These are phyloP conservation scores for Salix brachista DNA, from an alignment of 345 rosid species.

Conservation along the genomic window DNA sequence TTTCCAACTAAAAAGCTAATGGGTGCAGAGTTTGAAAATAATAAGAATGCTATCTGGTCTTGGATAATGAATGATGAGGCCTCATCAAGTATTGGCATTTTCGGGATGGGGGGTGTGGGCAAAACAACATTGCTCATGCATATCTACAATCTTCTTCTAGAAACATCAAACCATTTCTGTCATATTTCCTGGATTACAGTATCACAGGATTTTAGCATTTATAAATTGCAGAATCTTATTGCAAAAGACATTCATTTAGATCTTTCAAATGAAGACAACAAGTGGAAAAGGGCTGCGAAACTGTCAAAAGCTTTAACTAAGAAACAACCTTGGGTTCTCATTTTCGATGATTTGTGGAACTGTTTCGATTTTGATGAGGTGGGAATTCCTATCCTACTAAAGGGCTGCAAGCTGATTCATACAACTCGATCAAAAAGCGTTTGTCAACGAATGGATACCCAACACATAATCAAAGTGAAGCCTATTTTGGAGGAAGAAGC, in stretches of 20 bases:
- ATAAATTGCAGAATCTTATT: not conserved
- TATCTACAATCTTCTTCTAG: conserved; percentile 9
- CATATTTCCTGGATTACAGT: conserved; percentile 9
- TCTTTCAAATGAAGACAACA: not conserved
- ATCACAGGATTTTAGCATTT: not conserved
- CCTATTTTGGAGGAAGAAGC: too few species aligned
- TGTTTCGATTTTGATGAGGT: not conserved
- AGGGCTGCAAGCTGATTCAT: not conserved
- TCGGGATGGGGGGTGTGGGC: not conserved
- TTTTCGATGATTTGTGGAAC: conserved; percentile 14
- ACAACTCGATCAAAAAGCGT: too few species aligned
- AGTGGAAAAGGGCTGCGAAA: not conserved
- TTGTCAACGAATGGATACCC: too few species aligned
- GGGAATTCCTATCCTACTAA: conserved; percentile 5
- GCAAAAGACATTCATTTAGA: not conserved
- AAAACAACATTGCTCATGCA: conserved; percentile 13
- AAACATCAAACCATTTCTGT: not conserved
- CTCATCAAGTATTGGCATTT: too few species aligned
- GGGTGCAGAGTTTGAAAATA: too few species aligned
- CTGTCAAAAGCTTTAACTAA: not conserved
- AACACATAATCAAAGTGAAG: too few species aligned
- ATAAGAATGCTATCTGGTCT: too few species aligned
- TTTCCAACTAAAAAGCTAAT: too few species aligned
- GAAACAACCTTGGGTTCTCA: not conserved
- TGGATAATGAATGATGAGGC: too few species aligned